Conservation (phyloP, 2,329 filamentous ascomycete species). For the Microdochium paspali region DNA sequence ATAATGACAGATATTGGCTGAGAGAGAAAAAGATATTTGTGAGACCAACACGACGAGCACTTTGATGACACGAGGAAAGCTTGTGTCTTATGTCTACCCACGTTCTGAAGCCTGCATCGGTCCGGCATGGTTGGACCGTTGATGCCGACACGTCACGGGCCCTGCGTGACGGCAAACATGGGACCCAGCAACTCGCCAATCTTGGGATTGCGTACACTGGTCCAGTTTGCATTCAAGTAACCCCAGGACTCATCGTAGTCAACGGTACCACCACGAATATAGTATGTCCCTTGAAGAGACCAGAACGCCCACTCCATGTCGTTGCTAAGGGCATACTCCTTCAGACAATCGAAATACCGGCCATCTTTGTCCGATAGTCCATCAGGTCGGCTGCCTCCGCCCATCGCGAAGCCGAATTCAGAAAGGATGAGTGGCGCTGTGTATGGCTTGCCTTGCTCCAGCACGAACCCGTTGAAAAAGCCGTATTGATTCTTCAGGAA, state of each 20-base stretch:
- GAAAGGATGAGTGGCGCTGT: slow-evolving; percentile 48
- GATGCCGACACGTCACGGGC: slow-evolving; percentile 17
- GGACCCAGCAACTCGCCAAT: slow-evolving; percentile 21
- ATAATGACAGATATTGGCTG: too few relatives aligned
- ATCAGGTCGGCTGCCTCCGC: slow-evolving; percentile 24
- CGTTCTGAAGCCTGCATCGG: too few relatives aligned
- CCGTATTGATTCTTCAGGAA: slow-evolving; percentile 34
- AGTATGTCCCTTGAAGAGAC: slow-evolving; percentile 50
- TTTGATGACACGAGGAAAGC: too few relatives aligned
- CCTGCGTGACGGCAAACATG: slow-evolving; percentile 30
- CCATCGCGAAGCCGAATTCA: slow-evolving; percentile 48
- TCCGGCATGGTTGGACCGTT: too few relatives aligned
- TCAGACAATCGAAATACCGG: slow-evolving; percentile 40
- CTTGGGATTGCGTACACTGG: slow-evolving; percentile 25
- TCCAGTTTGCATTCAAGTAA: slow-evolving; percentile 33
- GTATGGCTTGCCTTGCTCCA: slow-evolving; percentile 32
- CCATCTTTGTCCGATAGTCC: slow-evolving; percentile 33
- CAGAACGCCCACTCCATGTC: slow-evolving; percentile 52
- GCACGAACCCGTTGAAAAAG: slow-evolving; percentile 38
- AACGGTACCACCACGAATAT: slow-evolving; percentile 37
- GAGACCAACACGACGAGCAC: too few relatives aligned
- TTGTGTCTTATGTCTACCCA: too few relatives aligned
- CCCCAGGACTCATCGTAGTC: slow-evolving; percentile 46
- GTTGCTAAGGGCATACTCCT: slow-evolving; percentile 41
- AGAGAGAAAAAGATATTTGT: too few relatives aligned